Base-by-base conservation (phyloP, 768 basidiomycete species). In the Termitomyces sp. region DNA sequence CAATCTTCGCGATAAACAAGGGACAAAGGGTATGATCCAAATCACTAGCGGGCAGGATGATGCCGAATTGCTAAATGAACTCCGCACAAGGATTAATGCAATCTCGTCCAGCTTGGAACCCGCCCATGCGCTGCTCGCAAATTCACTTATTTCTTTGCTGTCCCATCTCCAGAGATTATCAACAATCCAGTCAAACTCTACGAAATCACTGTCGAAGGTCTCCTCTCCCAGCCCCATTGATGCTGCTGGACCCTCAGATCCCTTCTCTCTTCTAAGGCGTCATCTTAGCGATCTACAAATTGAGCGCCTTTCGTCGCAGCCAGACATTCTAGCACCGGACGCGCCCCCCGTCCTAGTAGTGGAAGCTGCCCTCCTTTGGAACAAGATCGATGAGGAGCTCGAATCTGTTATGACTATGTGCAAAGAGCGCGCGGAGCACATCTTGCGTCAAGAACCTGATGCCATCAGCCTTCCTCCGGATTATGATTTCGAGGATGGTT, bases 331-430 rank as follows among this genome's bases (percentile, higher is more conserved):
- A 10, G 62, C 71, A 5, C 70, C 71, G 7, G 74, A 69, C 31
- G 66, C 74, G 24, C 74, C 79, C 22, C 83, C 84, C 3, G 74
- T 75, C 13, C 72, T 78, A 36, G 76, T 67, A 10, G 82, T 88
- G 2, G 85, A 88, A 65, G 72, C 78, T 1, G 79, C 87, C 0
- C 74, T 92, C 13, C 72, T 94, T 0, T 94, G 92, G 91, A 74
- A 81, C 3, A 76, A 80, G 34, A 85, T 94, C 31, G 90, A 92
- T 62, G 77, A 83, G 51, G 82, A 92, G 49, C 78, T 93, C 2
- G 92, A 92, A 62, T 74, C 71, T 16, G 82, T 94, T 16, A 76
- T 86, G 0, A 69, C 79, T 3, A 76, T 92, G 66, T 90, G 88
- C 68, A 83, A 78, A 61, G 80, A 83, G 56, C 84, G 84, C 20